A percentile compares a stretch with the other conserved stretches of the same genome.
phyloP scores from a whole-genome alignment of 2,329 filamentous ascomycete genomes.

The Teratosphaeria pseudoeucalypti region DNA sequence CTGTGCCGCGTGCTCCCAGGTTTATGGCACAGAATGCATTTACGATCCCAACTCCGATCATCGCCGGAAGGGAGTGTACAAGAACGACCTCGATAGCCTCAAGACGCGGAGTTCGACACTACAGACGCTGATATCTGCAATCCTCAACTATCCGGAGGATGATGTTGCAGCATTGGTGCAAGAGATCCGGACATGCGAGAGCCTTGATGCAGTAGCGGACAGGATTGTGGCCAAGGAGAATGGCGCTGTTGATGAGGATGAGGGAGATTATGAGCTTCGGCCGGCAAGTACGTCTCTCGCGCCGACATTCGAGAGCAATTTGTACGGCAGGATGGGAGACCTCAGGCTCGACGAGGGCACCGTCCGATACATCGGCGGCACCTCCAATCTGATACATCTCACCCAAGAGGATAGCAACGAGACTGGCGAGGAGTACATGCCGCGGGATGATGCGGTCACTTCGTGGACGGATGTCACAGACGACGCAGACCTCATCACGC shows the following conservation, averaged over 20 bases:
- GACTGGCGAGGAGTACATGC: slow-evolving; percentile 35
- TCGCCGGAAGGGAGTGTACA: slow-evolving; percentile 91
- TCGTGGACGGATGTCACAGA: slow-evolving; percentile 83
- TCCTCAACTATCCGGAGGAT: slow-evolving; percentile 82
- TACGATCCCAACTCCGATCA: slow-evolving; percentile 97
- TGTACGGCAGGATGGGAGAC: slow-evolving; percentile 90
- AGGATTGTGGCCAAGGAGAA: slow-evolving; percentile 46
- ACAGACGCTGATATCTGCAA: slow-evolving; percentile 84
- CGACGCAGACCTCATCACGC: slow-evolving; percentile 67
- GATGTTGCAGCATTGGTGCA: slow-evolving; percentile 72
- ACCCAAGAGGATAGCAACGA: slow-evolving; percentile 36
- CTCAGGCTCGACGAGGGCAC: slow-evolving; percentile 77
- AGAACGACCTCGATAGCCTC: slow-evolving; percentile 79
- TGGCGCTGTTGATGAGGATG: slow-evolving; percentile 34
- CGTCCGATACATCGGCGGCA: slow-evolving; percentile 85
- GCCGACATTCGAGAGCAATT: slow-evolving; percentile 57
- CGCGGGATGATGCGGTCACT: slow-evolving; percentile 58
- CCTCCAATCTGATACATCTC: slow-evolving; percentile 82
- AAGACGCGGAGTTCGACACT: slow-evolving; percentile 81
- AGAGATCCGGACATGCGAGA: slow-evolving; percentile 79
- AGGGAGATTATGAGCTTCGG: slow-evolving; percentile 28
- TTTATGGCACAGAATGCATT: slow-evolving; percentile 81
- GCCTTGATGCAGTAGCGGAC: slow-evolving; percentile 53
- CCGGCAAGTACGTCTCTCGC: slow-evolving; percentile 29
- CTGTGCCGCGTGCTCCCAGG: slow-evolving; percentile 90